Percentiles rank a stretch among this genome's conserved stretches.
phyloP scores from a whole-genome alignment of 2,329 filamentous ascomycete genomes.

The Thielaviopsis musarum region DNA sequence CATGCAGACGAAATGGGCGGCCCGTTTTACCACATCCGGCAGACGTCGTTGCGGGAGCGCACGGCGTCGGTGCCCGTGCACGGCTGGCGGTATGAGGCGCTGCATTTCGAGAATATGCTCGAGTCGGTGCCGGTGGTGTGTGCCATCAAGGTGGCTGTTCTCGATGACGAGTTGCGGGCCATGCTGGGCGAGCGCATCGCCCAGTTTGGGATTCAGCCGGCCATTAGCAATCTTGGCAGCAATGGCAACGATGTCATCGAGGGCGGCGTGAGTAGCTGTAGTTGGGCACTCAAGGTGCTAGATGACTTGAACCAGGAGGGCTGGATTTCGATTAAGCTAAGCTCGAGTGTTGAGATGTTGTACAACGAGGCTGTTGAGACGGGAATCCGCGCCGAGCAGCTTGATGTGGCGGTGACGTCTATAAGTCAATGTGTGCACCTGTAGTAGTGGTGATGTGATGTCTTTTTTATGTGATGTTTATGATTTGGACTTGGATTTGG shows the following conservation, averaged over 20 bases:
- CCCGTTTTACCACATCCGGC: conserved; percentile 5
- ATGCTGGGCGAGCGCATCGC: conserved; percentile 5
- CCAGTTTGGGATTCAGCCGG: background rate
- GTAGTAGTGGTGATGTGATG: background rate
- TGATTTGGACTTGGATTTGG: background rate
- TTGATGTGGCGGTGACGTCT: conserved; percentile 6
- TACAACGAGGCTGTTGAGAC: conserved; percentile 9
- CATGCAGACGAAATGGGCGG: background rate
- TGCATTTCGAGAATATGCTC: conserved; percentile 3
- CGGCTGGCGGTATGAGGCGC: conserved; percentile 4
- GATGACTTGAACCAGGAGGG: conserved; percentile 9
- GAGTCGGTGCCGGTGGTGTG: conserved; percentile 5
- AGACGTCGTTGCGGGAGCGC: background rate
- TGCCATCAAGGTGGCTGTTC: conserved; percentile 6
- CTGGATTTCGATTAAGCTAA: conserved; percentile 8
- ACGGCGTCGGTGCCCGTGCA: background rate
- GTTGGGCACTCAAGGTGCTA: conserved; percentile 6
- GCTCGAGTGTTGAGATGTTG: background rate
- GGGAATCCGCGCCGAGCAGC: conserved; percentile 3
- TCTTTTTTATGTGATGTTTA: background rate
- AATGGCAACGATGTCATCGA: conserved; percentile 8
- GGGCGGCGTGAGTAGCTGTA: conserved; percentile 9
- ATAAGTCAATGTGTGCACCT: conserved; percentile 5
- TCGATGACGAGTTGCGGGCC: conserved; percentile 2
- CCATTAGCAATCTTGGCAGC: background rate